Evolutionary conservation across 345 rosid species (phyloP), one percentile per base, ranked within the genome.

Genomic region (Camelina hispida): DNA sequence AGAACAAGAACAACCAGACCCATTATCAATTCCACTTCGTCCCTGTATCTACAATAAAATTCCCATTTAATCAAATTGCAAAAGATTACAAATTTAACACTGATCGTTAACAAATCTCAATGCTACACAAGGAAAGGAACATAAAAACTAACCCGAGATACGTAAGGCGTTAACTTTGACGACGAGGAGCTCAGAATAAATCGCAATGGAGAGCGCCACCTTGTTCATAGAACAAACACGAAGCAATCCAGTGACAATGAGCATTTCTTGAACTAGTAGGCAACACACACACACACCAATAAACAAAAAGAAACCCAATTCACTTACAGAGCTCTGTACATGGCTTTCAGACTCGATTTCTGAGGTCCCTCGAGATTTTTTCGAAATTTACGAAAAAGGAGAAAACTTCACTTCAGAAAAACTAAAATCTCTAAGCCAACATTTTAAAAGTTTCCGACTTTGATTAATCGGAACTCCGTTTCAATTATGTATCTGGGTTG

Each of bases 241-340:
- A 63, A 70, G 5, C 70, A 76, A 69, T 12, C 58, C 53, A 44
- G 22, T 69, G 11, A 7, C 53, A 44, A n/a, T 69, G 11, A 7
- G 7, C 22, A 55, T 34, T 52, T 25, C 9, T 6, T 6, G 48
- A 43, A 64, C 3, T 54, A 65, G 18, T 55, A 15, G 11, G 6
- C 40, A 73, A 56, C 9, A 11, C 22, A 34, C 37, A 7, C 37
- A 34, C 28, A 25, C 28, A 3, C 25, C 2, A 25, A 25, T 3
- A 25, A 25, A 25, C 28, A 25, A 25, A 25, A 25, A 25, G 32
- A n/a, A 32, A 14, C 11, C 44, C 44, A 77, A 35, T 22, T 54
- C 28, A 77, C 80, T 77, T 64, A 77, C 80, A 77, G 54, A 17
- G 80, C 76, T 77, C 76, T 77, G 71, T 77, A 64, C 80, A 77